Evolutionary conservation across 176 grass and related monocot species (phyloP), one percentile per base, ranked within the genome.

Genomic region (Juncus inflexus): DNA sequence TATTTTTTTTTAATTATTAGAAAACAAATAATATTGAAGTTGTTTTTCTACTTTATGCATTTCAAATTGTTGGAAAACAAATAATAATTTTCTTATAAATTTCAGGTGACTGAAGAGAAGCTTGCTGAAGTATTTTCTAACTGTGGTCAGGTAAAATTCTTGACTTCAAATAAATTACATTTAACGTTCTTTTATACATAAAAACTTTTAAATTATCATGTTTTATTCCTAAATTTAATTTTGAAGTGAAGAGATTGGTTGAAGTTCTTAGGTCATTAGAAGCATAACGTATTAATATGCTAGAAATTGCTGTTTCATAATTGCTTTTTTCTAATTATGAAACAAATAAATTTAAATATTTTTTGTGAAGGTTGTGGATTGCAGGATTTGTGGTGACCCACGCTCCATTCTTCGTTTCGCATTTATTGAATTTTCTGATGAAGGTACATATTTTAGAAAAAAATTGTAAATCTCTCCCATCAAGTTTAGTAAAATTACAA

Each of bases 71-170:
- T 28, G 19, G 19, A 73, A n/a, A 39, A 12, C 13, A 63, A 12
- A 75, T 61, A 47, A 55, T 16, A 55, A 3, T 63, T 62, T 40
- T 52, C 52, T 14, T 3, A 37, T 41, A 43, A 43, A 66, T 41
- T 40, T 40, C 60, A 96, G 92, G 92, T 96, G 69, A 96, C 92
- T 64, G 92, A 96, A 83, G 84, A 96, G 40, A 96, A 86, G 77
- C 87, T 96, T 49, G 92, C 92, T 5, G 92, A 91, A 77, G 79
- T 96, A 40, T 96, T 96, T 36, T 80, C 87, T 72, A 89, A 58
- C 15, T 96, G 87, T 40, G 92, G 92, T 50, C 92, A 89, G 78
- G 92, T 91, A 80, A 81, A 68, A 79, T 72, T 77, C 4, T 77
- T 41, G 74, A 64, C 64, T 72, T 77, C 13, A 15, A 53, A 75